Percentiles rank a stretch among this genome's conserved stretches.
Conservation (phyloP, 768 basidiomycete species). For the Melanogaster broomeanus region DNA sequence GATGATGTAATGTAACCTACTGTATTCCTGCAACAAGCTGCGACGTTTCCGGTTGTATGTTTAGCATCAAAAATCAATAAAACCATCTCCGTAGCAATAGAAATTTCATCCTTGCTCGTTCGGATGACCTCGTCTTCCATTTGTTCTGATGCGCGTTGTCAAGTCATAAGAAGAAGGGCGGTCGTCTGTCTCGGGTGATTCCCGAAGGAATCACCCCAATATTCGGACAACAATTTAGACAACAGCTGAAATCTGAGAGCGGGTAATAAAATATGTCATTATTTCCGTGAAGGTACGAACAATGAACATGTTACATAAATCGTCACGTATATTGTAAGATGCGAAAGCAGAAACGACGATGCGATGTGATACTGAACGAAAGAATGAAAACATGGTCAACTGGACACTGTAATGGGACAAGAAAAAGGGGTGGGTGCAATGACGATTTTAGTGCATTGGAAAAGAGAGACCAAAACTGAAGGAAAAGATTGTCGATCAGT, state of each 20-base stretch:
- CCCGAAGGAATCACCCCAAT: no score
- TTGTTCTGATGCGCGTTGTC: background rate
- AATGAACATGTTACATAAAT: background rate
- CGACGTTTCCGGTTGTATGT: slow-evolving; percentile 1
- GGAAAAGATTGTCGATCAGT: no score
- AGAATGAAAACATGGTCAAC: background rate
- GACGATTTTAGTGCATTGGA: no score
- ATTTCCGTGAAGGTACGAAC: background rate
- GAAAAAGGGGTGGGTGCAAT: no score
- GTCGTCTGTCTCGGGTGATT: no score
- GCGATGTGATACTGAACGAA: background rate
- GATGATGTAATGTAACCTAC: slow-evolving; percentile 2
- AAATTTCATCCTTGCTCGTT: background rate
- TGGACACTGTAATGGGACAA: no score
- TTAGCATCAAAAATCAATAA: background rate
- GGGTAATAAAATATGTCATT: background rate
- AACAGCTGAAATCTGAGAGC: background rate
- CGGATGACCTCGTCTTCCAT: background rate
- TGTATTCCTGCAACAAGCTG: background rate
- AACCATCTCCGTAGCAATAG: background rate
- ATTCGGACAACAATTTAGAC: background rate
- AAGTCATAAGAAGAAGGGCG: no score
- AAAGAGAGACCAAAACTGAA: no score
- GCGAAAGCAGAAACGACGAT: background rate
- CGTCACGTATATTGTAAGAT: background rate